A percentile compares a stretch with the other conserved stretches of the same genome.
These are phyloP conservation scores for Penicillium italicum DNA, from an alignment of 2,329 filamentous ascomycete species.

Conservation along the genomic window DNA sequence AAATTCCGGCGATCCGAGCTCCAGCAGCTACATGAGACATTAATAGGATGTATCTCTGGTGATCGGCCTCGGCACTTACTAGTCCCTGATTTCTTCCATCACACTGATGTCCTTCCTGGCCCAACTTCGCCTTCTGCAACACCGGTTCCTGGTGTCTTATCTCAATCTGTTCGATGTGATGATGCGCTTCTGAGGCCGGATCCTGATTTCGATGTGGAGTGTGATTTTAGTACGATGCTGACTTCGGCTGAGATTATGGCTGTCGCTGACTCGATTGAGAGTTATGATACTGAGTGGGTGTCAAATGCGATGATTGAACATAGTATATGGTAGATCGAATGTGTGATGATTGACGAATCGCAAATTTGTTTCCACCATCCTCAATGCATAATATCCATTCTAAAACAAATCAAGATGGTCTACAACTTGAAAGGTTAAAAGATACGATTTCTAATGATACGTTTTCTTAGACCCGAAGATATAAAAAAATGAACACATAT, in stretches of 20 bases:
- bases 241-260: constrained; percentile 49
- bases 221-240: constrained; percentile 23
- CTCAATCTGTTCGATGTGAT: constrained; percentile 12
- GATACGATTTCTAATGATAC: neutral
- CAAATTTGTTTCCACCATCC: neutral
- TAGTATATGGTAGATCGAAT: constrained; percentile 37
- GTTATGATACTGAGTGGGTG: constrained; percentile 46
- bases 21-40: constrained; percentile 37
- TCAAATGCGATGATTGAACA: constrained; percentile 48
- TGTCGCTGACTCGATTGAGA: constrained; percentile 49
- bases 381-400: neutral
- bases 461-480: neutral
- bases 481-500: neutral
- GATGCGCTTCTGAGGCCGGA: constrained; percentile 13
- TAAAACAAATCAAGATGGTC: neutral
- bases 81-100: constrained; percentile 14
- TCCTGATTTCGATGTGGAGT: constrained; percentile 11
- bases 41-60: constrained; percentile 30
- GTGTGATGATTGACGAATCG: neutral
- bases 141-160: constrained; percentile 9
- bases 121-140: constrained; percentile 8
- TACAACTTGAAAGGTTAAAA: neutral
- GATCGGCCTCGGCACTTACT: constrained; percentile 14
- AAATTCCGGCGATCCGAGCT: constrained; percentile 46
- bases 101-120: constrained; percentile 1